Base-by-base conservation (phyloP, 768 basidiomycete species). In the Russula ochroleuca region DNA sequence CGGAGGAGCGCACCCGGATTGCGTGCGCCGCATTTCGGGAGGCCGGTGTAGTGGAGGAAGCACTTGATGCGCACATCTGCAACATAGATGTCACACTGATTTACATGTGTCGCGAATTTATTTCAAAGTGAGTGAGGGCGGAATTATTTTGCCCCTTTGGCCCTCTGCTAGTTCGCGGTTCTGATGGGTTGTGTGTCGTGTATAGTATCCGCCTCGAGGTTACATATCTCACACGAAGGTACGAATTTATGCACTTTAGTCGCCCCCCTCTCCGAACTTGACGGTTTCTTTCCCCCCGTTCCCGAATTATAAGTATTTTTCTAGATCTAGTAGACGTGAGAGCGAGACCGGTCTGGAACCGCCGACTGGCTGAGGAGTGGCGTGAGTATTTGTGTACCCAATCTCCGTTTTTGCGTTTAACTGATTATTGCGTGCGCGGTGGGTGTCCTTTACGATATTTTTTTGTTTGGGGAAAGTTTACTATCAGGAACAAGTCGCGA, bases 341-440 rank as follows among this genome's bases (percentile, higher is more conserved):
- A 31, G 71, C 75, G 47, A 71, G 78, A 25, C 84, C 83, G 25
- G 77, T 83, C 38, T 86, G 88, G 77, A 88, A 83, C 63, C 83
- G 84, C 7, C 83, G 83, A 68, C 86, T 90, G 63, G 85, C 86
- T 0, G 84, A 87, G 67, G 87, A 91, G 69, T 92, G 90, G 90
- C 77, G 90, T 92, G 74, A 72, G 88, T 84, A 37, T 43, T 58
- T 45, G 14, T 23, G 35, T 47, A 17, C 21, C 23, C 37, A 52
- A 21, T 51, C 13, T 48, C n/a, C 33, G 35, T 15, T 59, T n/a
- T 25, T 17, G 51, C 35, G 21, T n/a, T 57, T 63, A 60, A n/a
- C 41, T 47, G 37, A 50, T 40, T 19, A 14, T 25, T 23, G 33
- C 35, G 10, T 37, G 15, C 33, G 3, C 14, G 14, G 41, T 28